Evolutionary conservation across 2,329 filamentous ascomycete species (phyloP).

Genomic region (Colletotrichum sp.): DNA sequence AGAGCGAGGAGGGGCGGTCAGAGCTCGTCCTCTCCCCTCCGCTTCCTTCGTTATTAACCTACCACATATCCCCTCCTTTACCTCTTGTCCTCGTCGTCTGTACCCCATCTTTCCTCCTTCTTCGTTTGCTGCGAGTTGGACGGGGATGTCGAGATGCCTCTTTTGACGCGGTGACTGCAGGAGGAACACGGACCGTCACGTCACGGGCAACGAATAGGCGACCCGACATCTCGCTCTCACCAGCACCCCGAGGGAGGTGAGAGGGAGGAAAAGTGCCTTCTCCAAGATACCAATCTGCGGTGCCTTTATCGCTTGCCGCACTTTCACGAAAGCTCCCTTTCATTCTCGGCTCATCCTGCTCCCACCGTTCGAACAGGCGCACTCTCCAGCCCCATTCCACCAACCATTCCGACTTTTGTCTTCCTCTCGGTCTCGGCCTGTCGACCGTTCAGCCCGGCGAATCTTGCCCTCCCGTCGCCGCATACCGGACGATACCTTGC

Average conservation of each 20-base stretch:
- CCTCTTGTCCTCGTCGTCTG: background rate
- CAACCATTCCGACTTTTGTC: background rate
- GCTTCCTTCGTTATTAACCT: background rate
- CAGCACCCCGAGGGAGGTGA: background rate
- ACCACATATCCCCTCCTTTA: background rate
- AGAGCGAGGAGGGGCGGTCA: constrained; percentile 13
- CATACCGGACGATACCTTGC: background rate
- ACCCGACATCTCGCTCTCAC: background rate
- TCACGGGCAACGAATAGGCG: background rate
- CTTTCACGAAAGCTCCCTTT: background rate
- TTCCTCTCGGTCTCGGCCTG: background rate
- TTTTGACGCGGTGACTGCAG: background rate
- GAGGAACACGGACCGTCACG: background rate
- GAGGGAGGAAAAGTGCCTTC: background rate
- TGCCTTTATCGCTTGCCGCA: background rate
- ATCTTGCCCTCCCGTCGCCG: background rate
- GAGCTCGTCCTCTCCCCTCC: background rate
- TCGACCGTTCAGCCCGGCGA: background rate
- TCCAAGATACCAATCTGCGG: background rate
- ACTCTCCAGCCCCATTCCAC: background rate
- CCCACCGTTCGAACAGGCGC: background rate
- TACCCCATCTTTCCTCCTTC: background rate
- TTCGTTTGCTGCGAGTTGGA: background rate
- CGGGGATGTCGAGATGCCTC: background rate
- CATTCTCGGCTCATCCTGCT: background rate